A percentile compares a stretch with the other conserved stretches of the same genome.
Conservation (phyloP, 192 early-diverging fungal species). For the Coemansia sp. region DNA sequence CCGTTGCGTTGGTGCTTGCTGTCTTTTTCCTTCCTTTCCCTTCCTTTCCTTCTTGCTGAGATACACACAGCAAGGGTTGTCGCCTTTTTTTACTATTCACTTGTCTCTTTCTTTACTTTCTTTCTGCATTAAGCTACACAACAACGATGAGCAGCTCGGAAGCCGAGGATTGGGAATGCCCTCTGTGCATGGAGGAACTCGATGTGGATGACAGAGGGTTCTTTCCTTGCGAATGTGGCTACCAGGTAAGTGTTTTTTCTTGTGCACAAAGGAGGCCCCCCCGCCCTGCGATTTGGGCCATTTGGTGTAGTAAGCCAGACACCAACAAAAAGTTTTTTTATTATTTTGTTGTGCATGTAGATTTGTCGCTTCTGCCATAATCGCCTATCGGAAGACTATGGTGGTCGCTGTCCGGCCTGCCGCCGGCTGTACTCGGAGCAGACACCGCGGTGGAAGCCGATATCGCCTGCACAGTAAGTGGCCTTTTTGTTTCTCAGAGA, state of each 20-base stretch:
- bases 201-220: constrained; percentile 95
- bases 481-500: neutral
- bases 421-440: constrained; percentile 87
- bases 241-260: constrained; percentile 64
- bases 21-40: no score
- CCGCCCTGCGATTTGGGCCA: no score
- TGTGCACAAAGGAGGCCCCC: no score
- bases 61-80: no score
- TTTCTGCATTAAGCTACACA: no score
- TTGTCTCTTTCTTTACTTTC: no score
- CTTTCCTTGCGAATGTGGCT: constrained; percentile 96
- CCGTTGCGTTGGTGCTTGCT: no score
- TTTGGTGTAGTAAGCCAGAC: no score
- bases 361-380: constrained; percentile 99
- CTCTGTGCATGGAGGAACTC: constrained; percentile 98
- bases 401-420: constrained; percentile 93
- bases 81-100: no score
- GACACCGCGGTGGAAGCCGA: constrained; percentile 57
- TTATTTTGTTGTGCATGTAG: constrained; percentile 45
- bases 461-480: constrained; percentile 84
- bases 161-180: constrained; percentile 94
- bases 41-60: no score
- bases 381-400: constrained; percentile 91
- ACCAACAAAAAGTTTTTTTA: no score
- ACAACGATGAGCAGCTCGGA: constrained; percentile 54